Evolutionary conservation across 129 eudicot species (phyloP).

Genomic region (Saussurea involucrata): DNA sequence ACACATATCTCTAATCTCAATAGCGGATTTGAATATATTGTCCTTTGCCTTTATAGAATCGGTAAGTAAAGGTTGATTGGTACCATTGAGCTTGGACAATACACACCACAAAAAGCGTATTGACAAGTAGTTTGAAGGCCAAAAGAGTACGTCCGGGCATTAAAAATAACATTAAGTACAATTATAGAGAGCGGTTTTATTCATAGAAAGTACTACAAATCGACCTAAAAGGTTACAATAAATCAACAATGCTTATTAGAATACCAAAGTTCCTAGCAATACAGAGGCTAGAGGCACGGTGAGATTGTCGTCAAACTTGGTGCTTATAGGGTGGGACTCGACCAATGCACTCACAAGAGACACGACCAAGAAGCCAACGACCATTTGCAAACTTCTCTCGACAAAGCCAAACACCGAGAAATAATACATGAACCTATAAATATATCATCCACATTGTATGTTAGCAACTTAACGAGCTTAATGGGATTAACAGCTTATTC

Average conservation of each 20-base stretch:
- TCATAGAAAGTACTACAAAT: background rate
- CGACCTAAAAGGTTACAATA: background rate
- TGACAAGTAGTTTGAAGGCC: background rate
- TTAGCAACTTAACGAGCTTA: too few relatives aligned
- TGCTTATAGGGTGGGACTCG: slow-evolving; percentile 87
- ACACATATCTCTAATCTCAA: too few relatives aligned
- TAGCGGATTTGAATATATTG: too few relatives aligned
- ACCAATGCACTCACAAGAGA: slow-evolving; percentile 67
- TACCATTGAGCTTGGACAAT: background rate
- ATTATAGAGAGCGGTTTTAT: background rate
- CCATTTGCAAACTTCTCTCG: slow-evolving; percentile 50
- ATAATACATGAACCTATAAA: slow-evolving; percentile 73
- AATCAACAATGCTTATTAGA: slow-evolving; percentile 26
- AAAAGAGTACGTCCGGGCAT: background rate
- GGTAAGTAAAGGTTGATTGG: background rate
- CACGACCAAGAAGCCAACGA: slow-evolving; percentile 48
- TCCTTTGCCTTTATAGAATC: too few relatives aligned
- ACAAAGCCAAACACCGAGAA: slow-evolving; percentile 69
- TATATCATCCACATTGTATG: slow-evolving; percentile 4
- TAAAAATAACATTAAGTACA: background rate
- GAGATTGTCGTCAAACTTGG: slow-evolving; percentile 76
- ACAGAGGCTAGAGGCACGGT: slow-evolving; percentile 70
- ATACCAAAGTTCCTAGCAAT: slow-evolving; percentile 53
- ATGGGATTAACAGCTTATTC: too few relatives aligned
- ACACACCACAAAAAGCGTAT: background rate